Evolutionary conservation across 2,329 filamentous ascomycete genomes (phyloP).

Genomic region (Diaporthe vaccinii): DNA sequence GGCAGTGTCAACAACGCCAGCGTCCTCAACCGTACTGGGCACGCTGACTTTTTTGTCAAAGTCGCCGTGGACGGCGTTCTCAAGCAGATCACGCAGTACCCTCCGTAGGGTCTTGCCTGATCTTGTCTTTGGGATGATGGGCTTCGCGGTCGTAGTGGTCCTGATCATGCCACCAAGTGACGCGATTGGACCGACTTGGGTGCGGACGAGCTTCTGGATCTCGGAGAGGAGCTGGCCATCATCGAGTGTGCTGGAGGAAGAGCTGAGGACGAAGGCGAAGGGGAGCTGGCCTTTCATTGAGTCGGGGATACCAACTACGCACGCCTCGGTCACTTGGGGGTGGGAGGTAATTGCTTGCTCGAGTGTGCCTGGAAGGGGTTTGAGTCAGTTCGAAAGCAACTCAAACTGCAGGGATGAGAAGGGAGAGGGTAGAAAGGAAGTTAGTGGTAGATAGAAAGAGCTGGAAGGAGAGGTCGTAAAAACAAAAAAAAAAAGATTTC

Average conservation of each 20-base stretch:
- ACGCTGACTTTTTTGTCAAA: conserved; percentile 80
- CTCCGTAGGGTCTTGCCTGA: conserved; percentile 92
- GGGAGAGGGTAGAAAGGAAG: too few relatives aligned
- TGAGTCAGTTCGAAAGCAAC: conserved; percentile 17
- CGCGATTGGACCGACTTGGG: conserved; percentile 90
- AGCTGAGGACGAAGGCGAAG: conserved; percentile 80
- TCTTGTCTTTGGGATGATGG: conserved; percentile 92
- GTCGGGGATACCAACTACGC: conserved; percentile 89
- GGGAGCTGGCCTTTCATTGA: conserved; percentile 90
- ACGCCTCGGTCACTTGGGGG: conserved; percentile 83
- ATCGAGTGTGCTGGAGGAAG: conserved; percentile 68
- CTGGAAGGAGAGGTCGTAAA: background rate
- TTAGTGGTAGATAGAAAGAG: background rate
- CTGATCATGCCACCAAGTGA: conserved; percentile 88
- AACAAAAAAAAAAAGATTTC: background rate
- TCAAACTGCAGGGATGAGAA: background rate
- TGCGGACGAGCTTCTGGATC: conserved; percentile 79
- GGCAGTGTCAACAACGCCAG: conserved; percentile 79
- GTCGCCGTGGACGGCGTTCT: conserved; percentile 82
- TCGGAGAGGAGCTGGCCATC: conserved; percentile 64
- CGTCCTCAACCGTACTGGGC: conserved; percentile 89
- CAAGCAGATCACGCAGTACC: conserved; percentile 85
- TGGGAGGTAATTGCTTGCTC: conserved; percentile 92
- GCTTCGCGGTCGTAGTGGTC: conserved; percentile 64
- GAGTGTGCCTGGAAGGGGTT: conserved; percentile 73